Evolutionary conservation across 2,329 filamentous ascomycete species (phyloP), one percentile per base, ranked within the genome.

Genomic region (Talaromyces sp.): DNA sequence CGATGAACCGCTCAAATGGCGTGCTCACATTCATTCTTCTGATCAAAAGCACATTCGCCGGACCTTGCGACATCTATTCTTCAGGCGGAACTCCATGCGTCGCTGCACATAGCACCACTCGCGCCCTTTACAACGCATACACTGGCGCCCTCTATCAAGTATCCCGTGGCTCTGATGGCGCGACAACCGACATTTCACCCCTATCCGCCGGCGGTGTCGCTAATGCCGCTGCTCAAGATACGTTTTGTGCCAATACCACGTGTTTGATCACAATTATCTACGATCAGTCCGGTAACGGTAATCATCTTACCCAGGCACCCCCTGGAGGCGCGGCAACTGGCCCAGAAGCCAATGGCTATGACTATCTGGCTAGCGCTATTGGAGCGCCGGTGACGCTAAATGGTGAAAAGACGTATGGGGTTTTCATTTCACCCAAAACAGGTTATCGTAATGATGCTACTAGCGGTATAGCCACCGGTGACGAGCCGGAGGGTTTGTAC

Each of bases 191-290:
- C 64, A 84, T 87, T 66, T 64, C 75, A 14, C 84, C 87, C 0
- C 71, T 84, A 0, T 81, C 84, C 0, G 82, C 85, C 0, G 87
- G 88, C 1, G 86, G 86, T 48, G 84, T 89, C 10, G 87, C 88
- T 63, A 83, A 90, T 70, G 84, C 86, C 3, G 82, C 81, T 0
- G 72, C 82, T 9, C 88, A 90, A 71, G 87, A 89, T 74, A 68
- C 76, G 0, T 90, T 90, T 75, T 90, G 87, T 69, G 73, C 79
- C 10, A 74, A 77, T 58, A 88, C 87, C 0, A 88, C 85, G 13
- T 90, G 87, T 70, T 76, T 88, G 27, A 89, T 90, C 71, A 83
- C 82, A 0, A 81, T 85, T 69, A 88, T 88, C 62, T 89, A 89
- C 71, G 88, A 90, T 72, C 88, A 90, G 74, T 88, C 87, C 13